A percentile compares a stretch with the other conserved stretches of the same genome.
These are phyloP conservation scores for Balamuthia mandrillaris DNA, from an alignment of 208 protist species.

Conservation along the genomic window DNA sequence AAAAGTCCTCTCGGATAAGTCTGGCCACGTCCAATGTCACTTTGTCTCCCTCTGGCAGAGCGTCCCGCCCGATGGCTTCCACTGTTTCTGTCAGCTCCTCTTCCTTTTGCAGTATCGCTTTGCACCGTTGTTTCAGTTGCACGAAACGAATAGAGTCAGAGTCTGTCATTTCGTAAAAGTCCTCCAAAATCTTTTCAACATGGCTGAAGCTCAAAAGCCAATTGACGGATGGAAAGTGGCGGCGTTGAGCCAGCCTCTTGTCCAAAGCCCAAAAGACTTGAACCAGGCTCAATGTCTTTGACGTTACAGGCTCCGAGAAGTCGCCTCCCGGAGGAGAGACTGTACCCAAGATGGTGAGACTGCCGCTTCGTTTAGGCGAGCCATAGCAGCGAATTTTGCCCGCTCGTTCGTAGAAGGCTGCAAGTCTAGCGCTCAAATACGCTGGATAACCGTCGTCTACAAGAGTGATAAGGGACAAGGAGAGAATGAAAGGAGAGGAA, in stretches of 20 bases:
- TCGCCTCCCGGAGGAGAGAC: slow-evolving; percentile 99
- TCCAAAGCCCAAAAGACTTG: slow-evolving; percentile 99
- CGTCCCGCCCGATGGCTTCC: slow-evolving; percentile 98
- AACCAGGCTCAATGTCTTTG: slow-evolving; percentile 98
- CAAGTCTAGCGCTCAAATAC: slow-evolving; percentile 98
- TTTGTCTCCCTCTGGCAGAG: slow-evolving; percentile 98
- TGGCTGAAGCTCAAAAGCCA: slow-evolving; percentile 99
- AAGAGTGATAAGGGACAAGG: too few relatives aligned
- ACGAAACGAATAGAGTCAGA: slow-evolving; percentile 92
- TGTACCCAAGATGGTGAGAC: slow-evolving; percentile 98
- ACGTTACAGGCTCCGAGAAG: slow-evolving; percentile 99
- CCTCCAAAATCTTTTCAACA: slow-evolving; percentile 93
- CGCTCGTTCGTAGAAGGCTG: slow-evolving; percentile 98
- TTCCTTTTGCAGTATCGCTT: slow-evolving; percentile 97
- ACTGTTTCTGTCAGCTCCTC: slow-evolving; percentile 99
- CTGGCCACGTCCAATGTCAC: slow-evolving; percentile 98
- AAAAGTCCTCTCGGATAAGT: slow-evolving; percentile 99
- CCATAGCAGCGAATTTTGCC: slow-evolving; percentile 87
- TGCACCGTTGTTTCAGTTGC: slow-evolving; percentile 82
- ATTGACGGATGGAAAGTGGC: slow-evolving; percentile 99
- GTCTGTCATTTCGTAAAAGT: slow-evolving; percentile 95
- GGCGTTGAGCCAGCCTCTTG: slow-evolving; percentile 99
- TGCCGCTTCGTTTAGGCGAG: slow-evolving; percentile 91
- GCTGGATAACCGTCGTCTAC: slow-evolving; percentile 94
- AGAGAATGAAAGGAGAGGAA: too few relatives aligned